Evolutionary conservation across 2,329 filamentous ascomycete species (phyloP).

Genomic region (Rhytidhysteron rufulum): DNA sequence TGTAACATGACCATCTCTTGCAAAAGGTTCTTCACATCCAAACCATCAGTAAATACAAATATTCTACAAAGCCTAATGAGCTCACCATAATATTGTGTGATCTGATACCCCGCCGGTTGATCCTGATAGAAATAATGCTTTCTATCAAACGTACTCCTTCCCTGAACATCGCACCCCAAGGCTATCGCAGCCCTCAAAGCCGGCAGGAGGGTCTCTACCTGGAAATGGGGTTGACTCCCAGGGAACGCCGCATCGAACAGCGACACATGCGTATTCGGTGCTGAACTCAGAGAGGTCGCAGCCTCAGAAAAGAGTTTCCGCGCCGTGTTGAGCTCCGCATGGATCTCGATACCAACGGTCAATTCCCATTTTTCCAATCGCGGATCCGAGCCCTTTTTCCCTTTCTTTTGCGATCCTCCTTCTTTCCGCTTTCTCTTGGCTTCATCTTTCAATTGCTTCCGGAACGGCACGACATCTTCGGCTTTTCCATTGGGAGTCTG

Average conservation of each 20-base stretch:
- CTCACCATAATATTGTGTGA: slow-evolving; percentile 84
- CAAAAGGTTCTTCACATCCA: slow-evolving; percentile 51
- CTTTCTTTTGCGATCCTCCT: slow-evolving; percentile 5
- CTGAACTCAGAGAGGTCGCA: slow-evolving; percentile 50
- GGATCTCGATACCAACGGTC: slow-evolving; percentile 94
- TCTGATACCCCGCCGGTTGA: slow-evolving; percentile 93
- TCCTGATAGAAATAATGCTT: slow-evolving; percentile 99
- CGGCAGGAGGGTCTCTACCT: slow-evolving; percentile 76
- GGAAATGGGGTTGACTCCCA: slow-evolving; percentile 82
- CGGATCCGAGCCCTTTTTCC: slow-evolving; percentile 12
- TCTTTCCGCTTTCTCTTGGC: slow-evolving; percentile 30
- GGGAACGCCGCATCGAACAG: slow-evolving; percentile 87
- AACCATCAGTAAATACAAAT: background rate
- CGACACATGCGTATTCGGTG: slow-evolving; percentile 81
- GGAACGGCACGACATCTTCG: slow-evolving; percentile 29
- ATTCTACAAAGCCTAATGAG: background rate
- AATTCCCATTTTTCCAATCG: slow-evolving; percentile 71
- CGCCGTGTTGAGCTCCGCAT: slow-evolving; percentile 87
- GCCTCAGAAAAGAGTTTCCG: slow-evolving; percentile 82
- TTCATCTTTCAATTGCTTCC: slow-evolving; percentile 36
- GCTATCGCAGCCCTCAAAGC: slow-evolving; percentile 87
- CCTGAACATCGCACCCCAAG: slow-evolving; percentile 74
- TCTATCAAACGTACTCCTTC: slow-evolving; percentile 79
- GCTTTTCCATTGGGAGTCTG: too few relatives aligned
- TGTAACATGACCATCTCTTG: slow-evolving; percentile 66